Evolutionary conservation across 345 rosid species (phyloP), one percentile per base, ranked within the genome.

Genomic region (Geranium brycei): DNA sequence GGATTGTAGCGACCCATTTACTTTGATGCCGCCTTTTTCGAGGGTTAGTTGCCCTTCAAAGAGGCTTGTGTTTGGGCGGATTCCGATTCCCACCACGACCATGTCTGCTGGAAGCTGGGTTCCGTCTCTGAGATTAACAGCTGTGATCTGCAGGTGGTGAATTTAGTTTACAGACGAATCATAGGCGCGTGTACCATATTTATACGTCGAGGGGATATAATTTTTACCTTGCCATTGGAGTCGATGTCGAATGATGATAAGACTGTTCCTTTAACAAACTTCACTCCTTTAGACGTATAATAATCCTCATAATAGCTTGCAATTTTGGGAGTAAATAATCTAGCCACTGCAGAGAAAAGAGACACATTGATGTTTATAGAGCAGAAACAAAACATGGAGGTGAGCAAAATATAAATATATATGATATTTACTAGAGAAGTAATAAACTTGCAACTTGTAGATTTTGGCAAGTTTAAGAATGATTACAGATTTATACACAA

Each of bases 21-120:
- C 96, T 82, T 90, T 88, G 76, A 93, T 86, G 64, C 97, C 97
- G 59, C 96, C 97, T 70, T 90, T 93, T 66, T 90, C 99, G 71
- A 93, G 70, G 1, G 87, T 85, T 63, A 93, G 73, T 66, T 93
- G 96, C 62, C 97, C 96, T 72, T 90, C 96, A 60, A 93, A 86
- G 55, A 93, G 80, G 73, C 89, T 82, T 17, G 99, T 93, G 83
- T 88, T 93, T 60, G 97, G 92, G 60, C 96, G 92, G 61, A 90
- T 93, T 57, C 97, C 95, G 14, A 88, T 88, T 69, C 99, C 99
- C 57, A 86, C 97, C 58, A 93, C 87, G 10, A 88, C 99, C 85
- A 93, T 74, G 72, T 90, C 87, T 16, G 87, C 88, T 18, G 84
- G 85, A 53, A 90, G 80, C 40, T 31, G 81, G 66, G 57, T 85